Percentiles rank a stretch among this genome's conserved stretches.
Evolutionary conservation across 1,139 yeast genomes (phyloP).

Genomic region (Candida pseudoviswanathii): DNA sequence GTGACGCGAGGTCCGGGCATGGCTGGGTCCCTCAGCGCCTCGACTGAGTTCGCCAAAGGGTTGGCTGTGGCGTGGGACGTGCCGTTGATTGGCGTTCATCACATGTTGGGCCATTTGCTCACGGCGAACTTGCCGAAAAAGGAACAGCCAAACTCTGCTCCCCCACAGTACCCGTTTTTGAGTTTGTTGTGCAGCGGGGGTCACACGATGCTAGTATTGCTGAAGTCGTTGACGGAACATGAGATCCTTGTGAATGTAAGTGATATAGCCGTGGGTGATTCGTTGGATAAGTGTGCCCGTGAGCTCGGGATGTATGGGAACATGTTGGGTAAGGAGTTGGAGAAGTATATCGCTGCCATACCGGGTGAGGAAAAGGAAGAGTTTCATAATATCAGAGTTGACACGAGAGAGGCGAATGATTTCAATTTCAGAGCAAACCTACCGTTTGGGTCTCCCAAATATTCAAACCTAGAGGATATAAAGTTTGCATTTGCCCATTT

Average conservation of each 20-base stretch:
- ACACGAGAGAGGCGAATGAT: conserved; percentile 24
- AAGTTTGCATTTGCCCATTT: conserved; percentile 73
- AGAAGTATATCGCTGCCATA: conserved; percentile 48
- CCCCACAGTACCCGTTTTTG: conserved; percentile 74
- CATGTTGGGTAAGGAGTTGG: conserved; percentile 86
- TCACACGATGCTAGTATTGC: conserved; percentile 84
- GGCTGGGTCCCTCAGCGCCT: conserved; percentile 85
- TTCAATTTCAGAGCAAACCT: conserved; percentile 32
- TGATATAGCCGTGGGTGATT: conserved; percentile 94
- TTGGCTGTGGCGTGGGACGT: conserved; percentile 72
- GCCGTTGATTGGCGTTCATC: conserved; percentile 90
- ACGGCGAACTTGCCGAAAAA: conserved; percentile 57
- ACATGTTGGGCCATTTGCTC: conserved; percentile 90
- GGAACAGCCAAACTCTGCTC: conserved; percentile 31
- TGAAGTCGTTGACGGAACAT: conserved; percentile 63
- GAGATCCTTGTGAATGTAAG: conserved; percentile 71
- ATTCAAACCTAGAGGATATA: conserved; percentile 29
- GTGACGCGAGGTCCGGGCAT: conserved; percentile 98
- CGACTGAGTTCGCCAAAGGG: conserved; percentile 85
- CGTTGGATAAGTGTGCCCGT: conserved; percentile 90
- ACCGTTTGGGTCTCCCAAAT: conserved; percentile 39
- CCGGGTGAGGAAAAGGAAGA: conserved; percentile 21
- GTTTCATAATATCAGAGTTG: conserved; percentile 25
- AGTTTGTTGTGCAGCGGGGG: conserved; percentile 92
- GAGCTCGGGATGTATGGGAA: conserved; percentile 78